phyloP scores from a whole-genome alignment of 2,329 filamentous ascomycete genomes.

The Fusarium palustre region DNA sequence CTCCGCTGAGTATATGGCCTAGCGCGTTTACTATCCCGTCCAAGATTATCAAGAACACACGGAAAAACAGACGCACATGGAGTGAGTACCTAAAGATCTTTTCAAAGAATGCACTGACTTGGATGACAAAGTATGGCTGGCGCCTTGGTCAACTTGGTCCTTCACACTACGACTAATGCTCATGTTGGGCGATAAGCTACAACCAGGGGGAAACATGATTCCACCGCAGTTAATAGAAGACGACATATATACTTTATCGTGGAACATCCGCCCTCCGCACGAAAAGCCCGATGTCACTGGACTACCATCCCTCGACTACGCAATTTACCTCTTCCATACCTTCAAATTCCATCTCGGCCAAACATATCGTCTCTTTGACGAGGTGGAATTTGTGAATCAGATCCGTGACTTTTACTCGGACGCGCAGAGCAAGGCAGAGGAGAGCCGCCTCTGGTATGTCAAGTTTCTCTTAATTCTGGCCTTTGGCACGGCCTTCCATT shows the following conservation, averaged over 20 bases:
- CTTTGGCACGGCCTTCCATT: constrained; percentile 47
- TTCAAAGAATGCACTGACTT: not conserved
- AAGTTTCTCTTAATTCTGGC: constrained; percentile 64
- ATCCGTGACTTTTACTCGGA: constrained; percentile 45
- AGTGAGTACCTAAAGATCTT: constrained; percentile 44
- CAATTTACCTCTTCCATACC: constrained; percentile 50
- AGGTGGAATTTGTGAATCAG: constrained; percentile 47
- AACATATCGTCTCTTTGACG: constrained; percentile 52
- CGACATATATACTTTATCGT: constrained; percentile 48
- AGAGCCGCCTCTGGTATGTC: constrained; percentile 59
- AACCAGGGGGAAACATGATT: constrained; percentile 38
- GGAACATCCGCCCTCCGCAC: constrained; percentile 32
- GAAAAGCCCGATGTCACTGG: constrained; percentile 49
- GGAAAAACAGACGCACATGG: constrained; percentile 52
- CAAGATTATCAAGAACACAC: constrained; percentile 47
- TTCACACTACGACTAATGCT: constrained; percentile 51
- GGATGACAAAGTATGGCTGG: constrained; percentile 44
- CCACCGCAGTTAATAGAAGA: constrained; percentile 42
- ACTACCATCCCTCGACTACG: constrained; percentile 52
- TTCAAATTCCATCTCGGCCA: constrained; percentile 56
- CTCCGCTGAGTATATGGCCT: constrained; percentile 46
- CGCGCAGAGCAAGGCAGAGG: constrained; percentile 32
- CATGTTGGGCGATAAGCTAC: constrained; percentile 49
- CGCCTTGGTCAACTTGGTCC: constrained; percentile 52
- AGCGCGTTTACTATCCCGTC: constrained; percentile 48